These are phyloP conservation scores for Ganoderma boninense DNA, from an alignment of 1,284 basidiomycete species.

Conservation along the genomic window DNA sequence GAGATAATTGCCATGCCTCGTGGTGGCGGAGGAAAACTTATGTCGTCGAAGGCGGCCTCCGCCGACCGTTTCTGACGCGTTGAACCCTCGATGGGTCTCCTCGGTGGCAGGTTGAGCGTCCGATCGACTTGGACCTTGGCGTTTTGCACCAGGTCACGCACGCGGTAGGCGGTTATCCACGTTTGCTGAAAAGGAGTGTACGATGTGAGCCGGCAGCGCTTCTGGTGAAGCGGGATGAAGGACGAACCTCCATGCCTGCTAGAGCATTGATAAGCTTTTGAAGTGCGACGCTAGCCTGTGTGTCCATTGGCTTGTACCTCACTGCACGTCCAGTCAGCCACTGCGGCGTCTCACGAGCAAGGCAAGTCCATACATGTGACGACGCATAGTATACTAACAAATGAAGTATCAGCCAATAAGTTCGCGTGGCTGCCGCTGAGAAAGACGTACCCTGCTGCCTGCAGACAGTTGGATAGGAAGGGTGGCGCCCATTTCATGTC, in stretches of 20 bases:
- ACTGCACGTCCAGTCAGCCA: conserved; percentile 51
- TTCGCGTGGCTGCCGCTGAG: too few relatives aligned
- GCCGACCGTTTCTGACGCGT: conserved; percentile 22
- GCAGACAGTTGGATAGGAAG: conserved; percentile 76
- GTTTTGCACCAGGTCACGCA: conserved; percentile 76
- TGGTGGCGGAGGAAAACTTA: conserved; percentile 8
- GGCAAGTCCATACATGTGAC: conserved; percentile 59
- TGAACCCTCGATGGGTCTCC: background rate
- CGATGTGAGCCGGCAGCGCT: conserved; percentile 8
- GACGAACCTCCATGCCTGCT: conserved; percentile 73
- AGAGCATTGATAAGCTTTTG: conserved; percentile 73
- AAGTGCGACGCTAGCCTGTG: conserved; percentile 72
- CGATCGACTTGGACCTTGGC: conserved; percentile 66
- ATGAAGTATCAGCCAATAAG: too few relatives aligned
- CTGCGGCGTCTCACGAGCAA: background rate
- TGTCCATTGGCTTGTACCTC: conserved; percentile 69
- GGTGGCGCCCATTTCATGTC: conserved; percentile 72
- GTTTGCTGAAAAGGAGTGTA: conserved; percentile 43
- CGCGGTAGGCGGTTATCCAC: conserved; percentile 79
- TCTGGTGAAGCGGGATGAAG: background rate
- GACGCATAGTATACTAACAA: conserved; percentile 84
- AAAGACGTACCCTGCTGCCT: conserved; percentile 74
- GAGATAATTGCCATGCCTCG: background rate
- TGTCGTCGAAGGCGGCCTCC: conserved; percentile 23
- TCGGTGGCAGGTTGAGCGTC: conserved; percentile 15